These are phyloP conservation scores for Forsythia suspensa DNA, from an alignment of 257 asterid species.

Conservation along the genomic window DNA sequence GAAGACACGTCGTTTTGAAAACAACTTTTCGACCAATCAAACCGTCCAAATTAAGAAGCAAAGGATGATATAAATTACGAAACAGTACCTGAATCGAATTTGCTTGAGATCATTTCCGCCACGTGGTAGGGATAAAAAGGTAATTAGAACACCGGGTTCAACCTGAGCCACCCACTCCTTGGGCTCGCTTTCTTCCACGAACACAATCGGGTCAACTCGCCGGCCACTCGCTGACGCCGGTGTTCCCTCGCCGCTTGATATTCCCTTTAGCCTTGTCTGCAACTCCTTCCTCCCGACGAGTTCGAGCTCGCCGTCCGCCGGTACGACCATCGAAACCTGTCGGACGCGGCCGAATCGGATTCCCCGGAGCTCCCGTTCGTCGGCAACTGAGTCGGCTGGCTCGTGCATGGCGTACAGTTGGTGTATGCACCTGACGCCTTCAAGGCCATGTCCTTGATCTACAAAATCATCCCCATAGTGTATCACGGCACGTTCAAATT, in stretches of 20 bases:
- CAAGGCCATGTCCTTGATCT: slow-evolving; percentile 95
- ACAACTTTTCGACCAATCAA: neutral
- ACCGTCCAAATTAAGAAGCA: neutral
- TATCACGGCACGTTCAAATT: neutral
- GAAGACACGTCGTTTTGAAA: neutral
- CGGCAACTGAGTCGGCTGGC: slow-evolving; percentile 41
- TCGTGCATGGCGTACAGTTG: slow-evolving; percentile 76
- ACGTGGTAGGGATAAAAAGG: slow-evolving; percentile 84
- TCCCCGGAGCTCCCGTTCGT: slow-evolving; percentile 37
- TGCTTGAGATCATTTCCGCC: slow-evolving; percentile 96
- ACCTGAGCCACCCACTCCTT: slow-evolving; percentile 99
- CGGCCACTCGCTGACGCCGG: slow-evolving; percentile 97
- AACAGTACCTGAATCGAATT: slow-evolving; percentile 84
- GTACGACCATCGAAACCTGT: slow-evolving; percentile 82
- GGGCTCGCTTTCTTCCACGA: slow-evolving; percentile 89
- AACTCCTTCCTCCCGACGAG: slow-evolving; percentile 85
- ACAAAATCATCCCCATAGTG: neutral
- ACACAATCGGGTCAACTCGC: slow-evolving; percentile 76
- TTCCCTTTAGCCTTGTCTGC: slow-evolving; percentile 88
- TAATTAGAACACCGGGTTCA: slow-evolving; percentile 94
- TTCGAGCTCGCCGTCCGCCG: slow-evolving; percentile 81
- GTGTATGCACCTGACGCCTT: slow-evolving; percentile 96
- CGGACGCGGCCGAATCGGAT: slow-evolving; percentile 56
- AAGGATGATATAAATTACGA: slow-evolving; percentile 9
- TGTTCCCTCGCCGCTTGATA: slow-evolving; percentile 87